A percentile compares a stretch with the other conserved stretches of the same genome.
Evolutionary conservation across 805 yeast genomes (phyloP).

Genomic region (Yamadazyma olivae): DNA sequence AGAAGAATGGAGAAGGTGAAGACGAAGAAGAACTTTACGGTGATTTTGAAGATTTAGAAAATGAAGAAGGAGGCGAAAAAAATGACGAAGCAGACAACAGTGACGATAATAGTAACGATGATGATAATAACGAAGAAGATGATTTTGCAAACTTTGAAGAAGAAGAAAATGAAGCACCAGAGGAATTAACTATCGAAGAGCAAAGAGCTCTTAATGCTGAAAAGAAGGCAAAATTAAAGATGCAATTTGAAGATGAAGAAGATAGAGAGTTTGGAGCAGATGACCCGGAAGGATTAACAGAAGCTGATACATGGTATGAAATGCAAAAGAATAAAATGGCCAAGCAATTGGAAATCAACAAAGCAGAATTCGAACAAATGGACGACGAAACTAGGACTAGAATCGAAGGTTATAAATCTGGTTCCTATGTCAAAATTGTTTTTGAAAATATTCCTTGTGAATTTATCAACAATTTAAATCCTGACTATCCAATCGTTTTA

Average conservation of each 20-base stretch:
- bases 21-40: constrained; percentile 53
- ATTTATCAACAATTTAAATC: constrained; percentile 81
- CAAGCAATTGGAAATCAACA: constrained; percentile 91
- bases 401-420: constrained; percentile 91
- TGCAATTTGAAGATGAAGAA: constrained; percentile 87
- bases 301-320: constrained; percentile 96
- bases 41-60: constrained; percentile 55
- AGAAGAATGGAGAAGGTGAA: constrained; percentile 29
- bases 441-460: constrained; percentile 86
- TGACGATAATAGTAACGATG: constrained; percentile 23
- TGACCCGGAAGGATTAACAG: constrained; percentile 68
- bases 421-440: constrained; percentile 87
- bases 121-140: constrained; percentile 40
- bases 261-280: constrained; percentile 63
- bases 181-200: constrained; percentile 58
- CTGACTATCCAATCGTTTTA: constrained; percentile 77
- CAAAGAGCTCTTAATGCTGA: constrained; percentile 80
- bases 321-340: constrained; percentile 96
- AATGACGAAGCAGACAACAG: constrained; percentile 25
- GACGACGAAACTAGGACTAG: constrained; percentile 72
- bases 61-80: constrained; percentile 22
- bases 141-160: constrained; percentile 43
- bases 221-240: constrained; percentile 81
- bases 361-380: constrained; percentile 70
- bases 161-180: constrained; percentile 39